Base-by-base conservation (phyloP, 768 basidiomycete genomes). In the Leccinum broughii region DNA sequence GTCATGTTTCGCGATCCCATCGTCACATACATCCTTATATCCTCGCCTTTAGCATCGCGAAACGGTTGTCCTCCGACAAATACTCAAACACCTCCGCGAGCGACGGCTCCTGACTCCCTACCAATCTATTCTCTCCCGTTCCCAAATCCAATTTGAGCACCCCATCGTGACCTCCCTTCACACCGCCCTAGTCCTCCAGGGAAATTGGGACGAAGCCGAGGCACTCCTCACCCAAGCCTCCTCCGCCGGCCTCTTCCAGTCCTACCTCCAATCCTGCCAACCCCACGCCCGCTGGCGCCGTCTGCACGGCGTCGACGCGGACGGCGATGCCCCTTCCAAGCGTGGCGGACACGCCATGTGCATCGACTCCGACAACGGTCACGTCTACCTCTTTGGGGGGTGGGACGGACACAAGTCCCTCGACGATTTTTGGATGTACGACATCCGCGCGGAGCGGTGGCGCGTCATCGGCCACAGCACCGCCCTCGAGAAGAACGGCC, bases 301-400 rank as follows among this genome's bases (percentile, higher is more conserved):
- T 15, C 73, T 91, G 1, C 74, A 73, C 39, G 87, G 83, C 22
- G 79, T 82, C n/a, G 83, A 88, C 62, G 78, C 83, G 1, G 83
- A 88, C 61, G 79, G 83, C 1, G 88, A 90, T 64, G 72, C 80
- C 0, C 91, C 92, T 6, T 78, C 81, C 26, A 77, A 83, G 50
- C 84, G 92, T 1, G 89, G 91, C 15, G 92, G 91, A 0, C 90
- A 93, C 63, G 87, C 89, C 22, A 90, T 91, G 88, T 91, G 89
- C 64, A 83, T 92, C 62, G 90, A 92, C 67, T 75, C 80, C 24
- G 77, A 80, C 8, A 79, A 83, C 41, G 82, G 83, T 6, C 72
- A 81, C 49, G 84, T 93, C 30, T 92, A 92, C 68, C 79, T 93
- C 22, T 84, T 91, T 56, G 92, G 91, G 1, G 92, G 92, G 0